A percentile compares a stretch with the other conserved stretches of the same genome.
phyloP scores from a whole-genome alignment of 1,284 basidiomycete species.

The Sanghuangporus sanghuang region DNA sequence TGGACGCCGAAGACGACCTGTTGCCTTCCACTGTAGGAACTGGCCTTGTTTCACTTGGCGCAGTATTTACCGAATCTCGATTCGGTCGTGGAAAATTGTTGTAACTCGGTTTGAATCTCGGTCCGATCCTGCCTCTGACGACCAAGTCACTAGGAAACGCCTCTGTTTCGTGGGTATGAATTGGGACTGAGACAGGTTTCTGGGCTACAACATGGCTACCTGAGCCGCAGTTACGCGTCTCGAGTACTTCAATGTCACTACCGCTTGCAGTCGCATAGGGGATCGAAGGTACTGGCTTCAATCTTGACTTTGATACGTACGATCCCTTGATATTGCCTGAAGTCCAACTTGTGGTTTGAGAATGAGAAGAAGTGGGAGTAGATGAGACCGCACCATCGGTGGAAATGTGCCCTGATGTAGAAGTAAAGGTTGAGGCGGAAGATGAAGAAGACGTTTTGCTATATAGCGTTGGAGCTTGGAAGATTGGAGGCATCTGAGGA shows the following conservation, averaged over 20 bases:
- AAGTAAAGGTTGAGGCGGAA: constrained; percentile 3
- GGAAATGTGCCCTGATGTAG: background rate
- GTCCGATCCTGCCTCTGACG: background rate
- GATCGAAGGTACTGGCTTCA: background rate
- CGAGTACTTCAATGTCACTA: background rate
- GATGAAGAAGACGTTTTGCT: background rate
- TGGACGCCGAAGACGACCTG: background rate
- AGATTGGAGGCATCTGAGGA: background rate
- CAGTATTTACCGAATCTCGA: background rate
- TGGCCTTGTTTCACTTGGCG: background rate
- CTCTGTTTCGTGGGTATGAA: background rate
- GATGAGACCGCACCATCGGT: background rate
- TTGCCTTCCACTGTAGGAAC: background rate
- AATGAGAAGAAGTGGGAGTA: background rate
- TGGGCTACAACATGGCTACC: no score
- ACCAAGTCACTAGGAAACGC: background rate
- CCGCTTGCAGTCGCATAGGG: background rate
- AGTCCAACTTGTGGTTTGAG: background rate
- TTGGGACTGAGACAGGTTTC: background rate
- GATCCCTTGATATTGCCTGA: no score
- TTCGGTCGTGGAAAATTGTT: background rate
- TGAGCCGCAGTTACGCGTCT: background rate
- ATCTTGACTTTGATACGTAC: background rate
- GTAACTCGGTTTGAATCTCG: background rate
- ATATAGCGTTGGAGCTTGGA: background rate